Base-by-base conservation (phyloP, 768 basidiomycete genomes). In the Agrocybe pediades region DNA sequence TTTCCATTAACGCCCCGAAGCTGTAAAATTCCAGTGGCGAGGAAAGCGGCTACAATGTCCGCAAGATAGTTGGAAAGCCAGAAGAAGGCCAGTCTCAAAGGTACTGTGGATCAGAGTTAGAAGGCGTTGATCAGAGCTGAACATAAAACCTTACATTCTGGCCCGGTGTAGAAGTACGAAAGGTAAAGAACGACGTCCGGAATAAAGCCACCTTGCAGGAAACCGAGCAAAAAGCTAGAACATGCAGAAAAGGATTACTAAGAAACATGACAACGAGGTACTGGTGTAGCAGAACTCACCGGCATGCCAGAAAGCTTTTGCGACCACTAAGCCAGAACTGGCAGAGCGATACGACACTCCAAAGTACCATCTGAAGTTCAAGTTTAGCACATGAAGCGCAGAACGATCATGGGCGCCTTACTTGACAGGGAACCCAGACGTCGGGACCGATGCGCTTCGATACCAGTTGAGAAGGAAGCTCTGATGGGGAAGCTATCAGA, bases 371-470 rank as follows among this genome's bases (percentile, higher is more conserved):
- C 77, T 82, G 43, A 21, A 30, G 33, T 4, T 21, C 9, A 30
- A n/a, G n/a, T n/a, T n/a, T 24, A 25, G 29, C 7, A 36, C 15
- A n/a, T n/a, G n/a, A n/a, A n/a, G n/a, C 36, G 3, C 20, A 40
- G 24, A 15, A 25, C 19, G 41, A 11, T 40, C 25, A 29, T 16
- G 17, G 49, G 13, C 6, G 13, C 4, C 50, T 30, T 54, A 81
- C 82, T 69, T 86, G 84, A 23, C 71, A 74, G 1, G 83, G 83
- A 51, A 87, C 76, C 84, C 85, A 88, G 9, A 82, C 70, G 67
- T 88, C 86, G 0, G 86, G 85, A 0, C 86, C 86, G 19, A 88
- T 68, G 4, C 84, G 76, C 64, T 89, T 88, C 30, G 84, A 85
- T 25, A 89, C 65, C 17, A 87, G 70, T 62, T 88, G 86, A 0